Conservation (phyloP, 2,329 filamentous ascomycete genomes). For the Aspergillus awamori region DNA sequence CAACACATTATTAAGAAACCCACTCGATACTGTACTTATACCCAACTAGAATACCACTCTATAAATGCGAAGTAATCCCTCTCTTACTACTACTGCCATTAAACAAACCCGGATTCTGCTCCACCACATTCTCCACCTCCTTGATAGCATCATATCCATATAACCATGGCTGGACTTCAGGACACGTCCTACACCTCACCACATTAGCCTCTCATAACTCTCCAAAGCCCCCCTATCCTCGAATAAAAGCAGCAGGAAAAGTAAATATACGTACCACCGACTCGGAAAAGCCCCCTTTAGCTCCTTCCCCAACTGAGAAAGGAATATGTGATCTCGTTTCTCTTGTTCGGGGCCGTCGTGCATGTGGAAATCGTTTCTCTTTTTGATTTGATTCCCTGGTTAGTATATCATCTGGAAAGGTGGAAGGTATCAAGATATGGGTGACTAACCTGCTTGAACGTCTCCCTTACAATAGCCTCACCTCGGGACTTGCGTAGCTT, state of each 20-base stretch:
- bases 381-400: background rate
- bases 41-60: background rate
- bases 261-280: conserved; percentile 50
- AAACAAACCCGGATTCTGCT: conserved; percentile 27
- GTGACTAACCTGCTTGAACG: conserved; percentile 54
- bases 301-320: conserved; percentile 57
- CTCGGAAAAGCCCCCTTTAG: conserved; percentile 62
- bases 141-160: conserved; percentile 65
- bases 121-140: conserved; percentile 53
- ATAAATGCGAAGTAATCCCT: conserved; percentile 4
- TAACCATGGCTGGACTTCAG: conserved; percentile 64
- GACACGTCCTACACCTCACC: conserved; percentile 54
- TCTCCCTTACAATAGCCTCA: conserved; percentile 62
- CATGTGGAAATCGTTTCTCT: conserved; percentile 59
- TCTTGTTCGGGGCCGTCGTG: conserved; percentile 60
- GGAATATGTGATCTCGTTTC: conserved; percentile 60
- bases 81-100: background rate
- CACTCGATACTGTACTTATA: no score
- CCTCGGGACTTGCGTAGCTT: conserved; percentile 52
- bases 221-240: background rate
- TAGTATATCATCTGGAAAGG: no score
- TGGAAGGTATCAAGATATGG: no score
- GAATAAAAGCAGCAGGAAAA: background rate
- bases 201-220: background rate
- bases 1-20: no score